Evolutionary conservation across 192 early-diverging fungal genomes (phyloP).

Genomic region (Chytriomyces sp.): DNA sequence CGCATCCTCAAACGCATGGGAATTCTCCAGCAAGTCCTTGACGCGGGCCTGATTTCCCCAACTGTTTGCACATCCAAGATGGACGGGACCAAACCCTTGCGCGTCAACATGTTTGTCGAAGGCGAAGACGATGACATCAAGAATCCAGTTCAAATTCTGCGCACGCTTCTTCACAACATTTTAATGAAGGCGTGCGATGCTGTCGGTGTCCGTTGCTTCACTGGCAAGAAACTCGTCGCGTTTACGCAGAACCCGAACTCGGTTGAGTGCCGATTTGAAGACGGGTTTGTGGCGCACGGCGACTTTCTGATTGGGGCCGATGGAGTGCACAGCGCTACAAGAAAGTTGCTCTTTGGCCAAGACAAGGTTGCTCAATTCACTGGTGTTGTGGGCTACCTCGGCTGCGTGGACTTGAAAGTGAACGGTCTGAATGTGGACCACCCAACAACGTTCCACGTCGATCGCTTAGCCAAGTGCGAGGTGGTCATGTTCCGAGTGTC

Average conservation of each 20-base stretch:
- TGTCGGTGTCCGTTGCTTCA: not conserved
- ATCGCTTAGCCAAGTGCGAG: not conserved
- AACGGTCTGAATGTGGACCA: not conserved
- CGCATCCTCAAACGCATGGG: not conserved
- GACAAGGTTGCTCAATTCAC: conserved; percentile 18
- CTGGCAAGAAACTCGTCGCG: not conserved
- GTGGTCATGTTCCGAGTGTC: not conserved
- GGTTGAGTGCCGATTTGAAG: conserved; percentile 2
- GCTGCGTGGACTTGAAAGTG: not conserved
- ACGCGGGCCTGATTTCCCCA: not conserved
- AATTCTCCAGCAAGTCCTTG: not conserved
- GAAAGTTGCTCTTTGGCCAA: conserved; percentile 40
- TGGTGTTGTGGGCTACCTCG: conserved; percentile 10
- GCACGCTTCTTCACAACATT: conserved; percentile 1
- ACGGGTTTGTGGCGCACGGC: not conserved
- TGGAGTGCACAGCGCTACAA: conserved; percentile 18
- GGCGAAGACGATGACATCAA: not conserved
- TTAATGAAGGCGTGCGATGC: not conserved
- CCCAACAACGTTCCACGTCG: not conserved
- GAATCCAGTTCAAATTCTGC: conserved; percentile 15
- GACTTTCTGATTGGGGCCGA: conserved; percentile 32
- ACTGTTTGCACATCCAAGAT: too few species aligned
- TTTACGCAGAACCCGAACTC: not conserved
- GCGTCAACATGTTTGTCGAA: too few species aligned
- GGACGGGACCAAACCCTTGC: too few species aligned